Conservation (phyloP, 2,329 filamentous ascomycete species). For the Scedosporium aurantiacum region DNA sequence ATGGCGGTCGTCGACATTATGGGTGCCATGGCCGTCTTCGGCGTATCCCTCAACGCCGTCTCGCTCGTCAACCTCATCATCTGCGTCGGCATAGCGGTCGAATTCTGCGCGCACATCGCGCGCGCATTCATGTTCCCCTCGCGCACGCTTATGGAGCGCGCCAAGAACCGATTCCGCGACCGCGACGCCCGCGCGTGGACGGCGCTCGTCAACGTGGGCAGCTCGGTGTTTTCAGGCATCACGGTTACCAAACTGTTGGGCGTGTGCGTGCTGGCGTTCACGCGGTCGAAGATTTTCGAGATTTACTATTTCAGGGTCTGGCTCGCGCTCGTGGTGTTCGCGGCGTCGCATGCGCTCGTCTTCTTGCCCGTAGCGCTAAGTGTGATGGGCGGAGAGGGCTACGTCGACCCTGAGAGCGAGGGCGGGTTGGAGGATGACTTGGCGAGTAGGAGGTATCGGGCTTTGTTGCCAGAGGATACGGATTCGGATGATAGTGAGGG, state of each 20-base stretch:
- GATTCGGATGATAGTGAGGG: conserved; percentile 54
- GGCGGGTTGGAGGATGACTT: conserved; percentile 86
- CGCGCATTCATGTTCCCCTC: conserved; percentile 93
- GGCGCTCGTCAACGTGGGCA: conserved; percentile 86
- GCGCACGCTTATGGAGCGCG: conserved; percentile 67
- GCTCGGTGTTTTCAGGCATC: conserved; percentile 90
- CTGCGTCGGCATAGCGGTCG: conserved; percentile 89
- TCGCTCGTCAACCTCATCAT: conserved; percentile 95
- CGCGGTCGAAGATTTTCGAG: conserved; percentile 95
- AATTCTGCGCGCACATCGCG: conserved; percentile 95
- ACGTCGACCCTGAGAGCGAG: conserved; percentile 76
- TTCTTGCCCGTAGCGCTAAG: conserved; percentile 87
- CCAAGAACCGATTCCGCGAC: conserved; percentile 66
- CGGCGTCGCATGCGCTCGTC: conserved; percentile 76
- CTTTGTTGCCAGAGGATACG: conserved; percentile 58
- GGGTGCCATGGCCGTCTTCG: conserved; percentile 81
- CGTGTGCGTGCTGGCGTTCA: conserved; percentile 86
- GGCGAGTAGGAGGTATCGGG: conserved; percentile 65
- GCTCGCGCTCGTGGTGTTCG: conserved; percentile 83
- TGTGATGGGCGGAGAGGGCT: conserved; percentile 75
- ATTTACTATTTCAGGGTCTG: conserved; percentile 98
- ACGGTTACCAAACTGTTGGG: conserved; percentile 92
- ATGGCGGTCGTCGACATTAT: conserved; percentile 95
- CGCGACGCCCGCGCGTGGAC: conserved; percentile 84
- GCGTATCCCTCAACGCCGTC: conserved; percentile 87